A percentile compares a stretch with the other conserved stretches of the same genome.
Evolutionary conservation across 345 rosid genomes (phyloP).

Genomic region (Rhodamnia argentea): DNA sequence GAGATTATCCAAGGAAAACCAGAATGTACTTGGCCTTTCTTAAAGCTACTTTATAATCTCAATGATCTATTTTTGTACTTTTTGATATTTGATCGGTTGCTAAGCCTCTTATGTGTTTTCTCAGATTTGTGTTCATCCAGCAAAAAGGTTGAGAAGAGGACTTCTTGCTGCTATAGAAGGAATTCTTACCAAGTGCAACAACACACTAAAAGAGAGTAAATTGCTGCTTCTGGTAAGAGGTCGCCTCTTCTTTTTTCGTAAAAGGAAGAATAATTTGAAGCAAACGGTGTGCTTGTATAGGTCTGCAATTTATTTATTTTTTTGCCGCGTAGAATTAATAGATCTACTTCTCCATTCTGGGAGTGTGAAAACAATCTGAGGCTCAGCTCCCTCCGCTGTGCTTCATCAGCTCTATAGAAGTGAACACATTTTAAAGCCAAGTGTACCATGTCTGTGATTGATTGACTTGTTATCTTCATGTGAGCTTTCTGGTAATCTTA

Average conservation of each 20-base stretch:
- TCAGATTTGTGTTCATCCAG: constrained; percentile 80
- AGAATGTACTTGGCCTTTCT: not conserved
- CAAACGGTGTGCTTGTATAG: not conserved
- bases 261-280: not conserved
- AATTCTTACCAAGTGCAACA: constrained; percentile 49
- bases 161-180: constrained; percentile 66
- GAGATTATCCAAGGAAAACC: not conserved
- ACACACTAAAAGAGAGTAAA: constrained; percentile 54
- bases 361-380: not conserved
- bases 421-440: not conserved
- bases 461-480: not conserved
- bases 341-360: not conserved
- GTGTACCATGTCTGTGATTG: not conserved
- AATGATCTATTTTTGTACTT: not conserved
- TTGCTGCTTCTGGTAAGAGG: constrained; percentile 74
- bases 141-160: constrained; percentile 52
- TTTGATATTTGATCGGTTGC: not conserved
- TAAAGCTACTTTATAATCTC: not conserved
- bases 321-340: not conserved
- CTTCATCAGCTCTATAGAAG: not conserved
- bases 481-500: not conserved
- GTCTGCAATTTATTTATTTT: not conserved
- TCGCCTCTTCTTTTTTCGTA: not conserved
- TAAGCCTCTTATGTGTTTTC: constrained; percentile 3
- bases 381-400: not conserved